Evolutionary conservation across 345 rosid genomes (phyloP).

Genomic region (Salix caprea): DNA sequence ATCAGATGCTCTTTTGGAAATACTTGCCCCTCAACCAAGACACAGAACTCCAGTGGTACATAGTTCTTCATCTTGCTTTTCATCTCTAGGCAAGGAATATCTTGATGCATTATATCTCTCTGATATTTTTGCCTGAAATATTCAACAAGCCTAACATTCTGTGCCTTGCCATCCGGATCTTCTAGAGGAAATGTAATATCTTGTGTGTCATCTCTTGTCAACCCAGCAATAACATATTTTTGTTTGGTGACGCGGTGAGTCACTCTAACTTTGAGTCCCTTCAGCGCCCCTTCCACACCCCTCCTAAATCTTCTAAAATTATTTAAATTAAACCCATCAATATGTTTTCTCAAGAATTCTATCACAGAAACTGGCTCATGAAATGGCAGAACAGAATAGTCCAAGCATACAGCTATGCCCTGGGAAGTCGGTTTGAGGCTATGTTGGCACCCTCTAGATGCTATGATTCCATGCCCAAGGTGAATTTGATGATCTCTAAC

Average conservation of each 20-base stretch:
- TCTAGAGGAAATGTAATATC: slow-evolving; percentile 32
- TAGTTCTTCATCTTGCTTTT: slow-evolving; percentile 41
- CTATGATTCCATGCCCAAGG: slow-evolving; percentile 56
- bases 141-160: slow-evolving; percentile 35
- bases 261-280: slow-evolving; percentile 55
- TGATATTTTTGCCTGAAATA: slow-evolving; percentile 58
- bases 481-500: slow-evolving; percentile 26
- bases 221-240: slow-evolving; percentile 44
- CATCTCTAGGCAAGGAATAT: slow-evolving; percentile 72
- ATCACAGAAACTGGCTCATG: slow-evolving; percentile 55
- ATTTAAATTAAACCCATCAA: slow-evolving; percentile 25
- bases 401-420: slow-evolving; percentile 66
- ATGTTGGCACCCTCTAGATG: slow-evolving; percentile 66
- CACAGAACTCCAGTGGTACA: slow-evolving; percentile 83
- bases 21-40: slow-evolving; percentile 69
- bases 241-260: slow-evolving; percentile 64
- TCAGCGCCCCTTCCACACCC: slow-evolving; percentile 42
- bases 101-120: slow-evolving; percentile 35
- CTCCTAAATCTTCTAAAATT: slow-evolving; percentile 22
- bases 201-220: slow-evolving; percentile 42
- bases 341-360: slow-evolving; percentile 48
- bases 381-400: slow-evolving; percentile 70
- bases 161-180: slow-evolving; percentile 42
- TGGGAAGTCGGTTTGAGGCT: slow-evolving; percentile 73
- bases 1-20: slow-evolving; percentile 68